A percentile compares a stretch with the other conserved stretches of the same genome.
Evolutionary conservation across 768 basidiomycete species (phyloP).

Genomic region (Mycena indigotica): DNA sequence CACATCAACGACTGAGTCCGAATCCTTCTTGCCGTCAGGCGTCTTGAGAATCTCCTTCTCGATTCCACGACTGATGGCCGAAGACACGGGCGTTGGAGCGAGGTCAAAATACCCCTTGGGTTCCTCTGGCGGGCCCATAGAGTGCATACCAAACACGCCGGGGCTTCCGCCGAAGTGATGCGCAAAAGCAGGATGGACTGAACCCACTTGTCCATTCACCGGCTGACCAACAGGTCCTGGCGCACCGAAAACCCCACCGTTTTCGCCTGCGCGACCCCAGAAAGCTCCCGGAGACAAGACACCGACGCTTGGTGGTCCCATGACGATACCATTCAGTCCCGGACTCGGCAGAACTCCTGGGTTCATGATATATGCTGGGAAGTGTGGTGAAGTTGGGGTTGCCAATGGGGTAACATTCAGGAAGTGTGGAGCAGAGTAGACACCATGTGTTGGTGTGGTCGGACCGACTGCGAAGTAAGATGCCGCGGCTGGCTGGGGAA

Average conservation of each 20-base stretch:
- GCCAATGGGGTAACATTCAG: slow-evolving; percentile 23
- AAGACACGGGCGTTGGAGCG: slow-evolving; percentile 6
- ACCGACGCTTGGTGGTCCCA: slow-evolving; percentile 21
- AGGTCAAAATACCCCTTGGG: slow-evolving; percentile 24
- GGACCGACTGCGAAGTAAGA: slow-evolving; percentile 21
- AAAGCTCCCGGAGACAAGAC: slow-evolving; percentile 76
- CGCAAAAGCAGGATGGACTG: slow-evolving; percentile 13
- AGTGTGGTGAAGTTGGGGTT: slow-evolving; percentile 21
- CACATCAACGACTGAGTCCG: neutral
- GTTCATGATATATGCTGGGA: slow-evolving; percentile 16
- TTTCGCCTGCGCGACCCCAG: slow-evolving; percentile 60
- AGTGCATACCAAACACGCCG: slow-evolving; percentile 22
- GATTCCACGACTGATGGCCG: neutral
- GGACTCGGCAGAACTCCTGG: neutral
- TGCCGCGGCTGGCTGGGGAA: slow-evolving; percentile 12
- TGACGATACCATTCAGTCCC: neutral
- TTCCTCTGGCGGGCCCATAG: slow-evolving; percentile 13
- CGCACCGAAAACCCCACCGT: slow-evolving; percentile 43
- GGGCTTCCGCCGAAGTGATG: slow-evolving; percentile 19
- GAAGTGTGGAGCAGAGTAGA: slow-evolving; percentile 13
- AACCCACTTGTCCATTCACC: neutral
- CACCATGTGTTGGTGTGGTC: slow-evolving; percentile 16
- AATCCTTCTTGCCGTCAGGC: neutral
- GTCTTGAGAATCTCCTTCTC: slow-evolving; percentile 10
- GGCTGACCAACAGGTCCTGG: slow-evolving; percentile 42